Evolutionary conservation across 2,329 filamentous ascomycete genomes (phyloP).

Genomic region (Fonsecaea multimorphosa): DNA sequence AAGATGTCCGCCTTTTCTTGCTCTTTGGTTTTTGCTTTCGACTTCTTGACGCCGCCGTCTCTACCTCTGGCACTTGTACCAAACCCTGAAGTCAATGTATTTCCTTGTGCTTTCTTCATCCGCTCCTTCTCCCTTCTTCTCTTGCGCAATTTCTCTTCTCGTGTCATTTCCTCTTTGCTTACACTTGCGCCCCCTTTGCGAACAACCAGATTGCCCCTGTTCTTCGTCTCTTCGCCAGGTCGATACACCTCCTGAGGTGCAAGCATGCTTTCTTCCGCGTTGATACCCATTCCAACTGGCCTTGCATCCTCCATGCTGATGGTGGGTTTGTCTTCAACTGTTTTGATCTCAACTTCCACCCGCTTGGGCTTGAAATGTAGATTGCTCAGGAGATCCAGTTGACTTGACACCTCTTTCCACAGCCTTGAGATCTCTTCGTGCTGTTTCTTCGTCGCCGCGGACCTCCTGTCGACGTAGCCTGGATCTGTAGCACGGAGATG

Average conservation of each 20-base stretch:
- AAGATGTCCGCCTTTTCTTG: conserved; percentile 62
- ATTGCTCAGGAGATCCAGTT: conserved; percentile 86
- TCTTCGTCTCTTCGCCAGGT: conserved; percentile 68
- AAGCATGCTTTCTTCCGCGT: conserved; percentile 71
- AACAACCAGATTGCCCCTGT: conserved; percentile 26
- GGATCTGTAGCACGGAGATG: conserved; percentile 80
- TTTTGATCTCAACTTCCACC: conserved; percentile 77
- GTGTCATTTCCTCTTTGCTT: conserved; percentile 81
- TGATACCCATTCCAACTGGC: conserved; percentile 77
- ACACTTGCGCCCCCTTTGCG: conserved; percentile 58
- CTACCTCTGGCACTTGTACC: conserved; percentile 30
- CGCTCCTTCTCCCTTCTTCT: conserved; percentile 85
- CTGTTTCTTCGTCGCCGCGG: conserved; percentile 81
- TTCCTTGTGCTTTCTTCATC: conserved; percentile 58
- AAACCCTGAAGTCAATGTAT: conserved; percentile 55
- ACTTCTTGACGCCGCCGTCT: conserved; percentile 40
- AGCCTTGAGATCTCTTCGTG: conserved; percentile 81
- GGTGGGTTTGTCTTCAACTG: conserved; percentile 88
- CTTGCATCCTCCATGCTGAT: conserved; percentile 95
- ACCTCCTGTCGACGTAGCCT: conserved; percentile 77
- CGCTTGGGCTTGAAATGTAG: conserved; percentile 96
- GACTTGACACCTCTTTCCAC: conserved; percentile 80
- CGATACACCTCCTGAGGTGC: conserved; percentile 95
- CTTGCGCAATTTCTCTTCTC: conserved; percentile 80
- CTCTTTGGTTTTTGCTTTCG: conserved; percentile 40